Percentiles rank a stretch among this genome's conserved stretches.
These are phyloP conservation scores for Poa annua DNA, from an alignment of 176 grass and related monocot species.

Conservation along the genomic window DNA sequence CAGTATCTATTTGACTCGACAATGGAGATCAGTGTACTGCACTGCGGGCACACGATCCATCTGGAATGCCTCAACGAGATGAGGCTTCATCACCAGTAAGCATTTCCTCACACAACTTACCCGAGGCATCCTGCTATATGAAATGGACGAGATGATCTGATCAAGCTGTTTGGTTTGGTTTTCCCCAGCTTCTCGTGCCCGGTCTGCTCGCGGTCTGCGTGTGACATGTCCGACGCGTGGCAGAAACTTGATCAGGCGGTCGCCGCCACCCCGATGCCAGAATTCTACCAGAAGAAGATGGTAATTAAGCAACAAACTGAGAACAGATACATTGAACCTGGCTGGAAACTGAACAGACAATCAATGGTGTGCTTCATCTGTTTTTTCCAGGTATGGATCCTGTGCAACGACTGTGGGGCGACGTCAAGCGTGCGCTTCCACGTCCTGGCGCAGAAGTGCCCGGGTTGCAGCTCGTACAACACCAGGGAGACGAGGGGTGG, in stretches of 20 bases:
- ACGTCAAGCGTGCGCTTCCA: constrained; percentile 74
- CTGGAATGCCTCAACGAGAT: constrained; percentile 76
- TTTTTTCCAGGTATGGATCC: constrained; percentile 68
- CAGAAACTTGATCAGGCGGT: constrained; percentile 77
- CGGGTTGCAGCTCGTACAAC: constrained; percentile 70
- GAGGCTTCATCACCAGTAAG: constrained; percentile 77
- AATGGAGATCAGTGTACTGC: constrained; percentile 73
- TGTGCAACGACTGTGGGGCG: constrained; percentile 82
- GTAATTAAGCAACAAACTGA: constrained; percentile 42
- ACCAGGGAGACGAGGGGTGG: constrained; percentile 68
- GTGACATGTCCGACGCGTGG: constrained; percentile 76
- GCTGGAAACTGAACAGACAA: constrained; percentile 6
- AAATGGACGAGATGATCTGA: not conserved
- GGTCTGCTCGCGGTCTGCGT: constrained; percentile 72
- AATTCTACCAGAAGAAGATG: constrained; percentile 77
- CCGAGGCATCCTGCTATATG: not conserved
- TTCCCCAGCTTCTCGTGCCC: constrained; percentile 80
- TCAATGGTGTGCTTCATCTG: not conserved
- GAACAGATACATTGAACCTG: not conserved
- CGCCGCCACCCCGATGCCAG: constrained; percentile 74
- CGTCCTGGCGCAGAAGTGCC: constrained; percentile 83
- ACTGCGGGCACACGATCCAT: constrained; percentile 85
- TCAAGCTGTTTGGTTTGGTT: constrained; percentile 16
- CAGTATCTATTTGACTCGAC: constrained; percentile 91
- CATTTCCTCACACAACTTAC: constrained; percentile 12